Base-by-base conservation (phyloP, 768 basidiomycete genomes). In the Russula foetens region DNA sequence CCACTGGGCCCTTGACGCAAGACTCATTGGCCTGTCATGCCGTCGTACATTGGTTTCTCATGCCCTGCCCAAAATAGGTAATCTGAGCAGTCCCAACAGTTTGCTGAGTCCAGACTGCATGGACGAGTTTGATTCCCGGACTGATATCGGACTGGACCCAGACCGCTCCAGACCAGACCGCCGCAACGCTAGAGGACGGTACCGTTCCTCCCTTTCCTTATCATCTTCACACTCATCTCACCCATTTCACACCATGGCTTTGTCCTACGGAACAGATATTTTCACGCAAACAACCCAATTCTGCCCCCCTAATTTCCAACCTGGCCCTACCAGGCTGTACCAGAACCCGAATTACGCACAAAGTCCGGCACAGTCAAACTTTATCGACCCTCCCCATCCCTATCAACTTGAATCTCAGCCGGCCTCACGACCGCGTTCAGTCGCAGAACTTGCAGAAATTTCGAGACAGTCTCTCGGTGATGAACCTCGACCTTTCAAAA, bases 381-480 rank as follows among this genome's bases (percentile, higher is more conserved):
- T 35, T 62, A 15, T 62, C 41, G 47, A 58, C 44, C 44, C 33
- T n/a, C 23, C 53, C 24, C 41, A 33, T 47, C 49, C 44, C 15
- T 23, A 26, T 31, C 58, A n/a, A n/a, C n/a, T n/a, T n/a, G 26
- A 59, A 38, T 15, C 7, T 23, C 51, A 39, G 31, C 28, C 17
- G 6, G 14, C 51, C 15, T 43, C 45, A 11, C 43, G 58, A n/a
- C 62, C 88, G 1, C 73, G 79, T 4, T 81, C 84, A 0, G 88
- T 90, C 47, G 76, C 81, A 1, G 83, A 87, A 58, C 81, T 89
- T 24, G 85, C 86, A 7, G 77, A 81, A 21, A 71, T 71, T 53
- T 85, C 88, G 7, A 79, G 81, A 49, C 71, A 79, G 24, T 74
- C 78, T 66, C 69, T 81, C 38, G 85, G 81, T 75, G 84, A 87